Percentiles rank a stretch among this genome's conserved stretches.
phyloP scores from a whole-genome alignment of 371 early-diverging fungal genomes.

The Coemansia sp. region DNA sequence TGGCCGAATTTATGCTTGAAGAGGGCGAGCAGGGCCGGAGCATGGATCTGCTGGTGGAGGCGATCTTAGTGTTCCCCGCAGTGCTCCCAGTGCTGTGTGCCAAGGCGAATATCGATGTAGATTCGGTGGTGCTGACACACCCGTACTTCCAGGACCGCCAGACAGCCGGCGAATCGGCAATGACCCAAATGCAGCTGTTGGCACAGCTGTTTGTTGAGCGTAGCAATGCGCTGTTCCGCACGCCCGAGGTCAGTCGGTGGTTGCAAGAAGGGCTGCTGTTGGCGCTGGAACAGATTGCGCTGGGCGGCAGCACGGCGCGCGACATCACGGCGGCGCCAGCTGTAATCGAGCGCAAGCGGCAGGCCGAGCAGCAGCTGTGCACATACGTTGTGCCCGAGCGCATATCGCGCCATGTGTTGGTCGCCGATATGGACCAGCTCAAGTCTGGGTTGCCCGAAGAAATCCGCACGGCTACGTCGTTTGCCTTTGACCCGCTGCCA shows the following conservation, averaged over 20 bases:
- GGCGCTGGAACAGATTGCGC: slow-evolving; percentile 44
- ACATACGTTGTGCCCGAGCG: slow-evolving; percentile 57
- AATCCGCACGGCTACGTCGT: slow-evolving; percentile 57
- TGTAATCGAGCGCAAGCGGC: slow-evolving; percentile 9
- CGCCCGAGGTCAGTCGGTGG: slow-evolving; percentile 47
- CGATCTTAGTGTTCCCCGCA: slow-evolving; percentile 56
- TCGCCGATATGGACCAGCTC: slow-evolving; percentile 62
- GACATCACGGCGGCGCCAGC: slow-evolving; percentile 16
- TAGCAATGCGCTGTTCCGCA: slow-evolving; percentile 42
- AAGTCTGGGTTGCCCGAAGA: slow-evolving; percentile 59
- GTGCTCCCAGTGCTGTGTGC: slow-evolving; percentile 43
- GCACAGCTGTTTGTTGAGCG: slow-evolving; percentile 52
- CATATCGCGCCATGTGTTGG: slow-evolving; percentile 70
- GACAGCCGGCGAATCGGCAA: slow-evolving; percentile 18
- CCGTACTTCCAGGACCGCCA: slow-evolving; percentile 47
- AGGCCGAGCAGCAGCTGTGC: slow-evolving; percentile 29
- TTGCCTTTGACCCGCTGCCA: slow-evolving; percentile 76
- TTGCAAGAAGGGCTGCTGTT: slow-evolving; percentile 48
- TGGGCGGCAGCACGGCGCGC: slow-evolving; percentile 12
- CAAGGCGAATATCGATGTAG: slow-evolving; percentile 41
- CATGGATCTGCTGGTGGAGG: slow-evolving; percentile 60
- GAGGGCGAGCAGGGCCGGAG: slow-evolving; percentile 33
- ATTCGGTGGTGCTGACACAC: slow-evolving; percentile 30
- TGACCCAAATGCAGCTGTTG: slow-evolving; percentile 51
- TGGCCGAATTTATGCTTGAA: slow-evolving; percentile 71